Conservation (phyloP, 148 eudicot species). For the Vaccinium macrocarpon region DNA sequence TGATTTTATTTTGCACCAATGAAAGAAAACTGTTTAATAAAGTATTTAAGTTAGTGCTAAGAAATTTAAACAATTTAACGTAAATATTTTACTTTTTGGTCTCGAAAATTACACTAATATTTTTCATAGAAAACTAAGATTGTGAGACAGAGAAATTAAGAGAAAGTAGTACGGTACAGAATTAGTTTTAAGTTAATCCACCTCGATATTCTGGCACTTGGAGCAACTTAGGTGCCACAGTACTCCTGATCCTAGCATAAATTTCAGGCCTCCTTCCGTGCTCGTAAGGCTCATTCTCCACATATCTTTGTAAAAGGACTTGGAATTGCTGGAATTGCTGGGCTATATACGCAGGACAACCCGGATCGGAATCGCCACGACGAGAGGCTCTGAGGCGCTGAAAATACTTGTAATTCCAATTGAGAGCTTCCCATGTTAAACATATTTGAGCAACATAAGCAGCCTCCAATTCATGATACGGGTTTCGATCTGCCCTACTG, state of each 20-base stretch:
- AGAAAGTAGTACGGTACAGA: too few species aligned
- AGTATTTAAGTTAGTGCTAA: too few species aligned
- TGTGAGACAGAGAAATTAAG: too few species aligned
- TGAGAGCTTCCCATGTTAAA: constrained; percentile 87
- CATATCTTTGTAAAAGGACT: constrained; percentile 76
- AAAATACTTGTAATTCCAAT: constrained; percentile 79
- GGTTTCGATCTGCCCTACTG: constrained; percentile 30
- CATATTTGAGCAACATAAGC: constrained; percentile 86
- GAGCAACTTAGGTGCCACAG: constrained; percentile 69
- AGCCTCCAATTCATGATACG: constrained; percentile 69
- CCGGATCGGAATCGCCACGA: constrained; percentile 37
- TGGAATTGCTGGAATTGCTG: constrained; percentile 89
- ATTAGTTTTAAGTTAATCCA: constrained; percentile 16
- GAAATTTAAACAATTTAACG: too few species aligned
- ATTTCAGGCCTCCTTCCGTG: constrained; percentile 74
- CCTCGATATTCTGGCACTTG: constrained; percentile 96
- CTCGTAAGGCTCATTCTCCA: constrained; percentile 88
- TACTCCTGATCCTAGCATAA: constrained; percentile 67
- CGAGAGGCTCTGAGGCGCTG: constrained; percentile 53
- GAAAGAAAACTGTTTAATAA: too few species aligned
- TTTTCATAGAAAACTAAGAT: too few species aligned
- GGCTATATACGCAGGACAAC: constrained; percentile 82
- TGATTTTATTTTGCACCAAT: too few species aligned
- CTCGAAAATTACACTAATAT: too few species aligned
- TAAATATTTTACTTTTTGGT: too few species aligned